Percentiles rank a stretch among this genome's conserved stretches.
Evolutionary conservation across 2,329 filamentous ascomycete genomes (phyloP).

Genomic region (Xylariaceae sp.): DNA sequence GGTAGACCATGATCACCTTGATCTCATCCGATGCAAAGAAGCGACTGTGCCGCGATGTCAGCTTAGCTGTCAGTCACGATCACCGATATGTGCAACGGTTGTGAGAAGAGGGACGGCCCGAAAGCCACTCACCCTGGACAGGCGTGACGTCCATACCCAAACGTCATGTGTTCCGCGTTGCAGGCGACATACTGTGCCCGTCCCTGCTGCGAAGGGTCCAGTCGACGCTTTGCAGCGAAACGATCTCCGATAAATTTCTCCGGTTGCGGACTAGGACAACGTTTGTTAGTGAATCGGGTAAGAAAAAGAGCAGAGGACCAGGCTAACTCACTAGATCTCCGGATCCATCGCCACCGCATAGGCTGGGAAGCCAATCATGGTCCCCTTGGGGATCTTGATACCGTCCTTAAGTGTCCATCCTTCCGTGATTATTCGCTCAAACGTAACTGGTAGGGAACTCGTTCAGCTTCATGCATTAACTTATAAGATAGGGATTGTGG

Average conservation of each 20-base stretch:
- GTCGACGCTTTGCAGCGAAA: background rate
- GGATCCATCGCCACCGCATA: constrained; percentile 9
- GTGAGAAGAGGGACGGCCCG: background rate
- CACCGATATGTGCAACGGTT: background rate
- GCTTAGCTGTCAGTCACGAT: background rate
- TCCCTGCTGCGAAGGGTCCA: background rate
- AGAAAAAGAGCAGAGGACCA: no score
- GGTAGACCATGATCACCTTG: constrained; percentile 4
- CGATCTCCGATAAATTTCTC: constrained; percentile 8
- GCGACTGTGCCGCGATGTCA: background rate
- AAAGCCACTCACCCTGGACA: background rate
- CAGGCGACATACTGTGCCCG: background rate
- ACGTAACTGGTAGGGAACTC: background rate
- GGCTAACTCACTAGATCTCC: background rate
- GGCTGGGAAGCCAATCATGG: constrained; percentile 2
- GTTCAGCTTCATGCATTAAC: background rate
- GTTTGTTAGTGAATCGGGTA: no score
- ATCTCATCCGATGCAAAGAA: background rate
- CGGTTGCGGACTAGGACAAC: background rate
- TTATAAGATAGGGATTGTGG: background rate
- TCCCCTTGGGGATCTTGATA: background rate
- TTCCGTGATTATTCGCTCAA: background rate
- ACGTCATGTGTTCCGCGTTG: background rate
- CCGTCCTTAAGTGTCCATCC: background rate
- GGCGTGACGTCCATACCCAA: background rate